Evolutionary conservation across 768 basidiomycete genomes (phyloP).

Genomic region (Suillus subaureus): DNA sequence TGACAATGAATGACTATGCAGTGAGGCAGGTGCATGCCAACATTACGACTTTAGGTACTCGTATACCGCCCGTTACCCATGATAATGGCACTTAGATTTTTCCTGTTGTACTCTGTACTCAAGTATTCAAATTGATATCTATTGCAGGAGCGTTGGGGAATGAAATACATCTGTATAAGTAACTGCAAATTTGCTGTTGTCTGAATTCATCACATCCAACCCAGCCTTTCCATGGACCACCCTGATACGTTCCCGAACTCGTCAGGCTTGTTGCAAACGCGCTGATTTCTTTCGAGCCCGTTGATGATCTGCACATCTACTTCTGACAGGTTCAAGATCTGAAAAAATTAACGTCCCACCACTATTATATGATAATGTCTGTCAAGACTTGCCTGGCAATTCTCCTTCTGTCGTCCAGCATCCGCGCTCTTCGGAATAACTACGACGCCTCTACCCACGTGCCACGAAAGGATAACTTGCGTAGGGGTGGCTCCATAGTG

Average conservation of each 20-base stretch:
- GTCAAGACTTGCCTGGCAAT: constrained; percentile 28
- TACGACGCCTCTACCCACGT: constrained; percentile 30
- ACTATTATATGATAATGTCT: constrained; percentile 22
- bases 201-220: constrained; percentile 30
- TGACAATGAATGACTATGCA: constrained; percentile 1
- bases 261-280: constrained; percentile 42
- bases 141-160: neutral
- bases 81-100: constrained; percentile 13
- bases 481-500: constrained; percentile 28
- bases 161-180: neutral
- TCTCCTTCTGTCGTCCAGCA: constrained; percentile 25
- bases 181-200: neutral
- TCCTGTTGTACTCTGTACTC: constrained; percentile 9
- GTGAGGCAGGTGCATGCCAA: neutral
- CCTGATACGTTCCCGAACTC: constrained; percentile 39
- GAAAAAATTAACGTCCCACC: constrained; percentile 20
- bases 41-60: neutral
- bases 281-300: constrained; percentile 40
- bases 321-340: constrained; percentile 38
- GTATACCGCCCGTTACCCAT: constrained; percentile 4
- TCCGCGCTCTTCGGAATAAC: constrained; percentile 34
- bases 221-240: constrained; percentile 41
- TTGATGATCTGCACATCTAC: constrained; percentile 45
- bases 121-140: constrained; percentile 3
- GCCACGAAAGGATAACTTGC: constrained; percentile 36